phyloP scores from a whole-genome alignment of 2,329 filamentous ascomycete genomes.

The Helminthosporium solani region DNA sequence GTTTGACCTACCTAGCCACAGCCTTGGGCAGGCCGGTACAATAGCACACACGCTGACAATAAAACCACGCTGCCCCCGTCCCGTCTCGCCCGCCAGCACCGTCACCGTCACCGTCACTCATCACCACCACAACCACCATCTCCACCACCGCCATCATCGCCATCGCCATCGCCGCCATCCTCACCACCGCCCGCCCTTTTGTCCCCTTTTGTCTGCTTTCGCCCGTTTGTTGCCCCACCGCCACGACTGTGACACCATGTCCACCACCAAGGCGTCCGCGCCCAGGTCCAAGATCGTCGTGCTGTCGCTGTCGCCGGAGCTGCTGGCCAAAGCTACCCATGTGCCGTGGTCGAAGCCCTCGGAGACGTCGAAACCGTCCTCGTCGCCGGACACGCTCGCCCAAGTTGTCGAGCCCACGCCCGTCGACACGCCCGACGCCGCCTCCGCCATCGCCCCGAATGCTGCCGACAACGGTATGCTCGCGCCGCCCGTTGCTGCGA shows the following conservation, averaged over 20 bases:
- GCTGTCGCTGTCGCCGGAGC: conserved; percentile 35
- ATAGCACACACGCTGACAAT: too few relatives aligned
- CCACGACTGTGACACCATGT: conserved; percentile 23
- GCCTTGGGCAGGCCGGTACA: too few relatives aligned
- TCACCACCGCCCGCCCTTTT: background rate
- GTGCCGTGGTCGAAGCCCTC: conserved; percentile 24
- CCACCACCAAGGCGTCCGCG: conserved; percentile 30
- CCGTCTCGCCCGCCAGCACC: background rate
- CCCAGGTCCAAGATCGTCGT: conserved; percentile 35
- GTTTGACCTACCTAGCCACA: conserved; percentile 4
- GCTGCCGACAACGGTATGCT: conserved; percentile 41
- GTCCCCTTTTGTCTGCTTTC: background rate
- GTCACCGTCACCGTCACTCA: background rate
- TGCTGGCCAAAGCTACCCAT: conserved; percentile 33
- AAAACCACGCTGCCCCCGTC: too few relatives aligned
- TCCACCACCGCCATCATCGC: background rate
- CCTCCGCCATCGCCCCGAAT: conserved; percentile 36
- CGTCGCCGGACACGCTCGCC: conserved; percentile 40
- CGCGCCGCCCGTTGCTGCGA: conserved; percentile 50
- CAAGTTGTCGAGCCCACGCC: conserved; percentile 41
- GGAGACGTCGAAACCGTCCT: conserved; percentile 40
- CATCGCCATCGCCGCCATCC: background rate
- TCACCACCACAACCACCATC: background rate
- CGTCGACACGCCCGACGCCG: conserved; percentile 45
- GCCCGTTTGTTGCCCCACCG: too few relatives aligned